These are phyloP conservation scores for Phytophthora podocarpi DNA, from an alignment of 352 stramenopile genomes.

Conservation along the genomic window DNA sequence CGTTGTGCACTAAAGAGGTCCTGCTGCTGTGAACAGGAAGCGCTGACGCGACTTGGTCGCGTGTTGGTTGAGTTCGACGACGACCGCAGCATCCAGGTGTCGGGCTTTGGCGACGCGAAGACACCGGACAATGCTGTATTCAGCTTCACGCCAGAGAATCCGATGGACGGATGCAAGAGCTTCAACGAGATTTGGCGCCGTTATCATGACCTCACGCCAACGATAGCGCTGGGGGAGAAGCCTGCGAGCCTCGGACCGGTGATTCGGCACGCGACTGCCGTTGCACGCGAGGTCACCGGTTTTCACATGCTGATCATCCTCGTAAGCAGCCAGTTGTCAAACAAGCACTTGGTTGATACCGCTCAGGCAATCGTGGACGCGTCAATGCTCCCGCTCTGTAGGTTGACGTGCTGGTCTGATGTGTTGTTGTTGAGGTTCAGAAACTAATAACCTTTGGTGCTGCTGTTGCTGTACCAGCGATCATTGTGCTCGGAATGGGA, in stretches of 20 bases:
- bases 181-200: slow-evolving; percentile 62
- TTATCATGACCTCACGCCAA: slow-evolving; percentile 68
- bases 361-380: slow-evolving; percentile 67
- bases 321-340: slow-evolving; percentile 53
- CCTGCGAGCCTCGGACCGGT: slow-evolving; percentile 79
- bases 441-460: slow-evolving; percentile 5
- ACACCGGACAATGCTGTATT: slow-evolving; percentile 42
- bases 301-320: slow-evolving; percentile 87
- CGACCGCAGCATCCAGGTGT: slow-evolving; percentile 79
- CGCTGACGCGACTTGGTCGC: slow-evolving; percentile 44
- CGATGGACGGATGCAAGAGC: slow-evolving; percentile 48
- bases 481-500: slow-evolving; percentile 59
- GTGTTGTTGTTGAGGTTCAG: neutral
- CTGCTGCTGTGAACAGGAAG: slow-evolving; percentile 19
- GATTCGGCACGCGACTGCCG: slow-evolving; percentile 62
- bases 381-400: slow-evolving; percentile 70
- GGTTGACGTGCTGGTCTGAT: slow-evolving; percentile 1
- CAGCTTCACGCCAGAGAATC: slow-evolving; percentile 54
- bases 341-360: slow-evolving; percentile 61
- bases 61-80: slow-evolving; percentile 81
- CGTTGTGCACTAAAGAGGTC: neutral
- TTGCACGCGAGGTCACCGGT: slow-evolving; percentile 41
- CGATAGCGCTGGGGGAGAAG: slow-evolving; percentile 49
- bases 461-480: slow-evolving; percentile 24
- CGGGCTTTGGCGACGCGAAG: slow-evolving; percentile 65